A percentile compares a stretch with the other conserved stretches of the same genome.
Evolutionary conservation across 306 rosid genomes (phyloP).

Genomic region (Trifolium repens): DNA sequence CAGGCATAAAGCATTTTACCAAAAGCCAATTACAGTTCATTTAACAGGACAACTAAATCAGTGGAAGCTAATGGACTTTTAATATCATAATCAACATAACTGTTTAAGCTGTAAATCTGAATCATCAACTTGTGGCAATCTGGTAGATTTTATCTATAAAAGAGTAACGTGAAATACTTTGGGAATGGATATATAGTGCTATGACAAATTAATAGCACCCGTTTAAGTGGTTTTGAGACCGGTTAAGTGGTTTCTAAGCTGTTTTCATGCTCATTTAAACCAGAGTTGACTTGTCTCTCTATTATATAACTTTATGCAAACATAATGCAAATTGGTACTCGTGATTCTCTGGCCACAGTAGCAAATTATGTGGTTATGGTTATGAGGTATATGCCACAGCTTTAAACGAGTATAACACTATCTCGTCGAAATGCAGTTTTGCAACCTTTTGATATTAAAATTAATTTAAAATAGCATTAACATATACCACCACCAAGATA

Average conservation of each 20-base stretch:
- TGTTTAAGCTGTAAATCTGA: not conserved
- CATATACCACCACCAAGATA: not conserved
- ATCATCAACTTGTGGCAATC: conserved; percentile 28
- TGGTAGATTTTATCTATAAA: not conserved
- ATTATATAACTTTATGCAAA: too few relatives aligned
- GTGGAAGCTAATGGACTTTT: not conserved
- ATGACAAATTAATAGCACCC: not conserved
- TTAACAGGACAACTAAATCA: not conserved
- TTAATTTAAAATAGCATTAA: not conserved
- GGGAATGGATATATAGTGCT: not conserved
- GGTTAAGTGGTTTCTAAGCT: not conserved
- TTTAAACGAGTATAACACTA: not conserved
- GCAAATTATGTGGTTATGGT: not conserved
- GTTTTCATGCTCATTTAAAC: not conserved
- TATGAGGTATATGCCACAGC: conserved; percentile 1
- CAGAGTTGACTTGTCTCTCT: not conserved
- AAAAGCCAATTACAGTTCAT: too few relatives aligned
- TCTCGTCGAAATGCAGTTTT: not conserved
- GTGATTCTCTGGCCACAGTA: not conserved
- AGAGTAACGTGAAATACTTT: not conserved
- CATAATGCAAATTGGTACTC: not conserved
- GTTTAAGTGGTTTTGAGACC: too few relatives aligned
- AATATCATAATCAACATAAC: conserved; percentile 7
- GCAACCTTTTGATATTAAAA: not conserved
- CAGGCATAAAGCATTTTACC: conserved; percentile 4